Percentiles rank a stretch among this genome's conserved stretches.
phyloP scores from a whole-genome alignment of 2,329 filamentous ascomycete genomes.

The Penicillium sp. region DNA sequence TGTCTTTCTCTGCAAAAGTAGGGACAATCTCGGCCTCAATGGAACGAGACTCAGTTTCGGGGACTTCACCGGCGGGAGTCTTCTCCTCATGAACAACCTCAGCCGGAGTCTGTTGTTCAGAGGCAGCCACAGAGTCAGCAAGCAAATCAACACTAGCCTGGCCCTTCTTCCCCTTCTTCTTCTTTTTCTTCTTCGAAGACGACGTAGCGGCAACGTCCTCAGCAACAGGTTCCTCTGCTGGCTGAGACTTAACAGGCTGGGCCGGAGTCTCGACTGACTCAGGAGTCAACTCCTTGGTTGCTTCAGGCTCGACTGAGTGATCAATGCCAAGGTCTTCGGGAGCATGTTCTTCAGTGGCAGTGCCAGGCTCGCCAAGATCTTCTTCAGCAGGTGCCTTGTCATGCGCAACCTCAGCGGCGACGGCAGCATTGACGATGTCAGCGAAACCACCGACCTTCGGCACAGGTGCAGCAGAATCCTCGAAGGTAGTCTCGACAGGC shows the following conservation, averaged over 20 bases:
- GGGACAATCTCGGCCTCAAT: constrained; percentile 6
- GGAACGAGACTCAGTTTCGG: background rate
- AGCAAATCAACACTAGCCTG: constrained; percentile 13
- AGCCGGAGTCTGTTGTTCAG: constrained; percentile 14
- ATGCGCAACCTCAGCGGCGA: constrained; percentile 15
- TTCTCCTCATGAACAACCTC: constrained; percentile 12
- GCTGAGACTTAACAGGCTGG: constrained; percentile 6
- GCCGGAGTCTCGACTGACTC: constrained; percentile 6
- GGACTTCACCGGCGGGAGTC: background rate
- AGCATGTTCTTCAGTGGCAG: constrained; percentile 16
- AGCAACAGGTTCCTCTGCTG: constrained; percentile 11
- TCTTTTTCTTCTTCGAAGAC: constrained; percentile 35
- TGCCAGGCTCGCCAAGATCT: constrained; percentile 14
- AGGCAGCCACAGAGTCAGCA: constrained; percentile 15
- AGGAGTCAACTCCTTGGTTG: constrained; percentile 9
- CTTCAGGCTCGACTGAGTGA: constrained; percentile 3
- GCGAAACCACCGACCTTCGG: constrained; percentile 13
- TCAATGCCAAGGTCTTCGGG: background rate
- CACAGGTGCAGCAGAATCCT: background rate
- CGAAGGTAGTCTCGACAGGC: background rate
- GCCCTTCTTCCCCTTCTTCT: constrained; percentile 40
- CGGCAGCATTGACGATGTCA: constrained; percentile 23
- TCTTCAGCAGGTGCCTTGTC: constrained; percentile 6
- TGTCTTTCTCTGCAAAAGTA: background rate
- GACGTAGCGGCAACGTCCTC: constrained; percentile 21